Percentiles rank a stretch among this genome's conserved stretches.
phyloP scores from a whole-genome alignment of 2,329 filamentous ascomycete species.

The Exutisphaerella laricina region DNA sequence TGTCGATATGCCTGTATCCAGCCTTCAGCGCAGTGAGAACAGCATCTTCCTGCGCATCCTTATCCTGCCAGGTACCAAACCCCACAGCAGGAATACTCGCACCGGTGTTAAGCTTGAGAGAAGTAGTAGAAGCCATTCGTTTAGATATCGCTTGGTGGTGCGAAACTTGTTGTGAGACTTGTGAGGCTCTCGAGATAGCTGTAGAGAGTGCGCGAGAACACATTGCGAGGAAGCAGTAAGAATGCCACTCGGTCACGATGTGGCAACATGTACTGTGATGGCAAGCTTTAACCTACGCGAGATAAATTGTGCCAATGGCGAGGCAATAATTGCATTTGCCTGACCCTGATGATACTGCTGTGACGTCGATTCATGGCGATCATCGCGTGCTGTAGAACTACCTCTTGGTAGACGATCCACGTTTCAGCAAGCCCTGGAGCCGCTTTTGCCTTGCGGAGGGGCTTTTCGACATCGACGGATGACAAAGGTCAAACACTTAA shows the following conservation, averaged over 20 bases:
- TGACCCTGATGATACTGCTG: constrained; percentile 1
- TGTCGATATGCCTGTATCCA: constrained; percentile 54
- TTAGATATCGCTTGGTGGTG: constrained; percentile 16
- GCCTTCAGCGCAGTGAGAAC: constrained; percentile 43
- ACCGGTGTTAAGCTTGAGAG: constrained; percentile 35
- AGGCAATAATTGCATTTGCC: neutral
- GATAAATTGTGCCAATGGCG: constrained; percentile 1
- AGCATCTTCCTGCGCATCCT: constrained; percentile 44
- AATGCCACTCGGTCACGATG: neutral
- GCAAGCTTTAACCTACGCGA: neutral
- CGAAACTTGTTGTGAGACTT: constrained; percentile 13
- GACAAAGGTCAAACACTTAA: too few relatives aligned
- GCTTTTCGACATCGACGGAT: too few relatives aligned
- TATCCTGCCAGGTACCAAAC: constrained; percentile 53
- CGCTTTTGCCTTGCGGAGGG: neutral
- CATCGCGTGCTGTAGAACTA: too few relatives aligned
- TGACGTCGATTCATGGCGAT: constrained; percentile 1
- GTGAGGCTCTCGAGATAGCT: constrained; percentile 14
- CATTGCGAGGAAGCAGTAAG: constrained; percentile 1
- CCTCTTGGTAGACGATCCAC: too few relatives aligned
- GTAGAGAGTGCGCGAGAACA: constrained; percentile 10
- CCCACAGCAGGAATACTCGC: constrained; percentile 33
- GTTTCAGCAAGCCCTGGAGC: neutral
- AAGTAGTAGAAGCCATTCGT: constrained; percentile 30
- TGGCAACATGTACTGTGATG: neutral